phyloP scores from a whole-genome alignment of 306 rosid genomes.

The Inga laurina region DNA sequence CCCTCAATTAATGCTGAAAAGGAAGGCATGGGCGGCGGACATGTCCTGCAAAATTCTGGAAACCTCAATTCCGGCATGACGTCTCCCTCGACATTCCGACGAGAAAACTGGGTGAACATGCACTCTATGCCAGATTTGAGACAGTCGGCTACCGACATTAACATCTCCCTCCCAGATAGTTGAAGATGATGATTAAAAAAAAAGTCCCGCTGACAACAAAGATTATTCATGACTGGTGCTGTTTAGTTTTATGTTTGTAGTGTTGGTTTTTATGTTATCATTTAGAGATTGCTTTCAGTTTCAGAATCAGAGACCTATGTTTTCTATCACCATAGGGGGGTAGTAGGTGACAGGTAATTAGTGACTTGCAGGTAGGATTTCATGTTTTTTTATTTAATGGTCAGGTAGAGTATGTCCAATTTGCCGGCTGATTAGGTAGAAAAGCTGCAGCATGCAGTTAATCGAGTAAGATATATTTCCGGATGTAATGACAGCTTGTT shows the following conservation, averaged over 20 bases:
- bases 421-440: constrained; percentile 64
- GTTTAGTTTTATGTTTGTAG: constrained; percentile 27
- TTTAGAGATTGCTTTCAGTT: constrained; percentile 30
- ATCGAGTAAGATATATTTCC: constrained; percentile 52
- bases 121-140: constrained; percentile 67
- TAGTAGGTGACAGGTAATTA: constrained; percentile 38
- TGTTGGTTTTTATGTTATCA: constrained; percentile 37
- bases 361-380: constrained; percentile 37
- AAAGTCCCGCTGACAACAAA: constrained; percentile 40
- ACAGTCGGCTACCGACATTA: constrained; percentile 71
- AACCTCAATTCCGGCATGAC: constrained; percentile 43
- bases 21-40: constrained; percentile 51
- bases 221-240: constrained; percentile 36
- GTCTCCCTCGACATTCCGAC: constrained; percentile 51
- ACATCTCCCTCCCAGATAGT: constrained; percentile 75
- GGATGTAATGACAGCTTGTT: constrained; percentile 47
- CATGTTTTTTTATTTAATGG: constrained; percentile 26
- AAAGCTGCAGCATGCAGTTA: constrained; percentile 34
- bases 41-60: constrained; percentile 52
- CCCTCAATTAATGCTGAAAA: constrained; percentile 51
- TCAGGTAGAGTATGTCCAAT: constrained; percentile 51
- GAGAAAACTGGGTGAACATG: constrained; percentile 81
- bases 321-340: constrained; percentile 40
- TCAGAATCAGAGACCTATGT: constrained; percentile 14
- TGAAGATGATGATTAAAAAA: constrained; percentile 32